Evolutionary conservation across 306 rosid genomes (phyloP).

Genomic region (Gastrolobium bilobum): DNA sequence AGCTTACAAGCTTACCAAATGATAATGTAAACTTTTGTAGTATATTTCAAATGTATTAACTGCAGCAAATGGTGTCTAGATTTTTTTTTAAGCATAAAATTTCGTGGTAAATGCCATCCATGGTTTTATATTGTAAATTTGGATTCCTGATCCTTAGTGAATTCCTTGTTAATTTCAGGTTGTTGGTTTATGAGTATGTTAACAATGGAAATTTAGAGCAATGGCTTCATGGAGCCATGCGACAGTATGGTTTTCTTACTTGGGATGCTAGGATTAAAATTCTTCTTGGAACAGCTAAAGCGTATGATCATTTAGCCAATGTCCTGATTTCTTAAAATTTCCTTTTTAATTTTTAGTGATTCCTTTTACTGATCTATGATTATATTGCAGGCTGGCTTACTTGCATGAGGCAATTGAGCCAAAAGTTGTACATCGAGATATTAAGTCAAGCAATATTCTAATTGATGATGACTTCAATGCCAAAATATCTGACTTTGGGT

Average conservation of each 20-base stretch:
- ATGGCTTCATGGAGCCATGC: conserved; percentile 94
- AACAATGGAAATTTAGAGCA: conserved; percentile 92
- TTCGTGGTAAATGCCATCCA: conserved; percentile 13
- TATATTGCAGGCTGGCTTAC: conserved; percentile 81
- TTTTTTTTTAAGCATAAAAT: neutral
- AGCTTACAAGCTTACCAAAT: neutral
- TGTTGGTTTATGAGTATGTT: conserved; percentile 88
- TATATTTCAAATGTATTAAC: neutral
- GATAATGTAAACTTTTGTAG: neutral
- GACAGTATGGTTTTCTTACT: conserved; percentile 80
- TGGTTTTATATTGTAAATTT: conserved; percentile 17
- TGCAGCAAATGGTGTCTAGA: conserved; percentile 16
- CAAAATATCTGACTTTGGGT: conserved; percentile 93
- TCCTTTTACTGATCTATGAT: conserved; percentile 38
- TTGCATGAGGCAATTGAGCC: conserved; percentile 98
- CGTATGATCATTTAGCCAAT: conserved; percentile 58
- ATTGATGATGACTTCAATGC: conserved; percentile 92
- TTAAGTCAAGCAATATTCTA: conserved; percentile 92
- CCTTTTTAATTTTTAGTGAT: conserved; percentile 12
- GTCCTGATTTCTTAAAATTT: conserved; percentile 9
- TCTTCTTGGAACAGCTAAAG: conserved; percentile 92
- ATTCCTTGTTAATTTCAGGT: conserved; percentile 60
- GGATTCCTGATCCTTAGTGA: conserved; percentile 35
- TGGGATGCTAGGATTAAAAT: conserved; percentile 96
- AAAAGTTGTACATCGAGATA: conserved; percentile 94